Conservation (phyloP, 768 basidiomycete species). For the Amyloporia xantha region DNA sequence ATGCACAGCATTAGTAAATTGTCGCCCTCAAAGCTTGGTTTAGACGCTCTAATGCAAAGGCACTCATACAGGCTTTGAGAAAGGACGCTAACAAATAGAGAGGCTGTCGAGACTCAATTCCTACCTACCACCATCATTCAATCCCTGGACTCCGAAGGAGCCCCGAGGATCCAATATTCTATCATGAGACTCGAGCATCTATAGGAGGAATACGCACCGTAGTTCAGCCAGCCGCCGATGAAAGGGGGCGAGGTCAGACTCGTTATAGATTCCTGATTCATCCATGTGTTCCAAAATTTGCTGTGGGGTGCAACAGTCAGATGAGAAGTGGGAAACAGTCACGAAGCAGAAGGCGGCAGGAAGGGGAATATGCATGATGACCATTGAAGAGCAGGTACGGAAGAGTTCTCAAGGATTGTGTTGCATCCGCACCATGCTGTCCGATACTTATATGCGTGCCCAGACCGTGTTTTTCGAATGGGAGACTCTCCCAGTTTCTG, state of each 20-base stretch:
- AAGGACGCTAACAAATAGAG: background rate
- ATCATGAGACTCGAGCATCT: background rate
- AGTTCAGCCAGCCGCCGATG: constrained; percentile 74
- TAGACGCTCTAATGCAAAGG: too few relatives aligned
- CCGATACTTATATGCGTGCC: too few relatives aligned
- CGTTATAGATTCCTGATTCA: constrained; percentile 92
- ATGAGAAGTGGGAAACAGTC: too few relatives aligned
- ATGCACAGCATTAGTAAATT: background rate
- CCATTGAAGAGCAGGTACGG: too few relatives aligned
- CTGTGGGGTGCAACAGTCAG: constrained; percentile 33
- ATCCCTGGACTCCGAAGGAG: background rate
- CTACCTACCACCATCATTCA: constrained; percentile 2
- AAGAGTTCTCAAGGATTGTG: too few relatives aligned
- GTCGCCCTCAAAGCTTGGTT: background rate
- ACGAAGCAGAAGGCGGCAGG: too few relatives aligned
- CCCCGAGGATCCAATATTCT: background rate
- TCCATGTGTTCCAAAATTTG: constrained; percentile 95
- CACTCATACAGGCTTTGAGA: too few relatives aligned
- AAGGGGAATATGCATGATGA: too few relatives aligned
- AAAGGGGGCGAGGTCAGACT: constrained; percentile 85
- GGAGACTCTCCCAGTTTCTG: too few relatives aligned
- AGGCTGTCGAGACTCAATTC: background rate
- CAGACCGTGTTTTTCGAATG: too few relatives aligned
- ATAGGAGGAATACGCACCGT: constrained; percentile 32
- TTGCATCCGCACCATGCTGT: too few relatives aligned